A percentile compares a stretch with the other conserved stretches of the same genome.
Conservation (phyloP, 371 early-diverging fungal species). For the Haplosporangium sp. region DNA sequence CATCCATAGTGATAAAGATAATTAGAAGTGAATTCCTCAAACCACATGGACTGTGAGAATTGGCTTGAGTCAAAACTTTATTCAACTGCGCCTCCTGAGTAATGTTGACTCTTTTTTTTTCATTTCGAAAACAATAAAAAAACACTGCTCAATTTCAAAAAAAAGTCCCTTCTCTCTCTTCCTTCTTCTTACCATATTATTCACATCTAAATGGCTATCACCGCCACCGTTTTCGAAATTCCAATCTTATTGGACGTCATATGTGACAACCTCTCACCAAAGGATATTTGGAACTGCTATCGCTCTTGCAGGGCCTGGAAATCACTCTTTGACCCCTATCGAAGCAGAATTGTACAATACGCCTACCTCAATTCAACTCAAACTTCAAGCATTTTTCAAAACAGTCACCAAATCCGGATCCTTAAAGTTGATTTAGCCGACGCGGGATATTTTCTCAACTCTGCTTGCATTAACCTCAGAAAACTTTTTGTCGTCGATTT, state of each 20-base stretch:
- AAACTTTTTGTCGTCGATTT: neutral
- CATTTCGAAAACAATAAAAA: neutral
- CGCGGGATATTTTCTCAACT: neutral
- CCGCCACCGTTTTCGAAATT: constrained; percentile 7
- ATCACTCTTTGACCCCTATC: constrained; percentile 1
- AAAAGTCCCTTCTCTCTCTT: neutral
- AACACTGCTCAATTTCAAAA: neutral
- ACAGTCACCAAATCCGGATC: neutral
- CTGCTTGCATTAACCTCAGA: neutral
- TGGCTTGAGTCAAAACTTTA: neutral
- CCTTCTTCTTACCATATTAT: neutral
- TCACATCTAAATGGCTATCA: neutral
- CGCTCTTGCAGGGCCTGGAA: neutral
- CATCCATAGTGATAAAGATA: too few species aligned
- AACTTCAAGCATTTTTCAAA: neutral
- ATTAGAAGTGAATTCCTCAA: too few species aligned
- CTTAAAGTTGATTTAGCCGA: constrained; percentile 4
- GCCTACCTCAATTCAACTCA: neutral
- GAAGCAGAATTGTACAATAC: neutral
- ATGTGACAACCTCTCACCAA: constrained; percentile 5
- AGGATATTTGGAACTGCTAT: constrained; percentile 9
- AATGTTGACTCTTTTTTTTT: neutral
- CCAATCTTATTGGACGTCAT: constrained; percentile 10
- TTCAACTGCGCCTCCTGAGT: neutral
- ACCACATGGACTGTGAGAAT: too few species aligned